phyloP scores from a whole-genome alignment of 495 filamentous ascomycete species.

The Rhizodiscina lignyota region DNA sequence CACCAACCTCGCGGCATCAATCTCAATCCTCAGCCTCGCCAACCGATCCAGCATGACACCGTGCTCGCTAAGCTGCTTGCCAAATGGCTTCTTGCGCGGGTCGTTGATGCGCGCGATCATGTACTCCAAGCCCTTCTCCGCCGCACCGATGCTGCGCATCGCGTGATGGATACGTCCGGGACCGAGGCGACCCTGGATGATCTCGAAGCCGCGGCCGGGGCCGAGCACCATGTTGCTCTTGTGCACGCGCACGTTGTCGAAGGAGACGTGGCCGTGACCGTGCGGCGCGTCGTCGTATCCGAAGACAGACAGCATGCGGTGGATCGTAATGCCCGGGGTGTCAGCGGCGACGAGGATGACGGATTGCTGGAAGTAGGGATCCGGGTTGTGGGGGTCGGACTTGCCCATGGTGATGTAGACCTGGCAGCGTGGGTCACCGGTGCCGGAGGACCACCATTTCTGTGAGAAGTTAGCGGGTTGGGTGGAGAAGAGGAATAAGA shows the following conservation, averaged over 20 bases:
- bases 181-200: conserved; percentile 28
- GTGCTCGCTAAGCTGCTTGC: conserved; percentile 23
- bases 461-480: conserved; percentile 4
- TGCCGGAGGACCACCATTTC: conserved; percentile 28
- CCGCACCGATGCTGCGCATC: conserved; percentile 24
- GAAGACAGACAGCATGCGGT: conserved; percentile 28
- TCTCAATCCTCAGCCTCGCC: conserved; percentile 21
- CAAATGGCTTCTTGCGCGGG: conserved; percentile 23
- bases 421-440: conserved; percentile 25
- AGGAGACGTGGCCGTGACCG: conserved; percentile 26
- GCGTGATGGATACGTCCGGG: conserved; percentile 29
- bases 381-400: conserved; percentile 20
- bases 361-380: conserved; percentile 24
- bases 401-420: conserved; percentile 28
- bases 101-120: conserved; percentile 25
- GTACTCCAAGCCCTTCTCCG: conserved; percentile 25
- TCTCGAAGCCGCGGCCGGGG: conserved; percentile 25
- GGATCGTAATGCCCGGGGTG: conserved; percentile 25
- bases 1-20: conserved; percentile 22
- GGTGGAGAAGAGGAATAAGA: not conserved
- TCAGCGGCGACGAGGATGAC: conserved; percentile 24
- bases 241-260: conserved; percentile 26
- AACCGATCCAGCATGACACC: conserved; percentile 26
- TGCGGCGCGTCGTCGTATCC: conserved; percentile 29
- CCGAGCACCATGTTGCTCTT: conserved; percentile 23